Percentiles rank a stretch among this genome's conserved stretches.
Conservation (phyloP, 164 flowering plant genomes). For the Dillenia turbinata region DNA sequence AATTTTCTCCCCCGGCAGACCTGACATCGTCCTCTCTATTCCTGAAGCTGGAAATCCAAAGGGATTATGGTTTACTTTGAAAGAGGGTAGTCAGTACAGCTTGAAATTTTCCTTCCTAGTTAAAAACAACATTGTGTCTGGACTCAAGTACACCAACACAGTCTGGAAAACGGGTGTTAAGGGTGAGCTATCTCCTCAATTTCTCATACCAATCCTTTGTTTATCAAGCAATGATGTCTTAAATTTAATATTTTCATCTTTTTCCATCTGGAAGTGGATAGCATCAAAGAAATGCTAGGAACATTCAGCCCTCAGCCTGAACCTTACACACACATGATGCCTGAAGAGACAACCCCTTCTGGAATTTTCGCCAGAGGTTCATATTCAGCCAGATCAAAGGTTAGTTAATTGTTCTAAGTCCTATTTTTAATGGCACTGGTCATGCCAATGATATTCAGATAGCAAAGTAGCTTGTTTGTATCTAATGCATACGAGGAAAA, state of each 20-base stretch:
- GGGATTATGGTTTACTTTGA: constrained; percentile 10
- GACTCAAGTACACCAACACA: constrained; percentile 7
- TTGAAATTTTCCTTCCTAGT: constrained; percentile 8
- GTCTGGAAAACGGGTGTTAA: constrained; percentile 7
- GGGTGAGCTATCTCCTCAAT: background rate
- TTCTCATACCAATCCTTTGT: no score
- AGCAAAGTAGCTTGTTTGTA: no score
- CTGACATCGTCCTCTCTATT: constrained; percentile 4
- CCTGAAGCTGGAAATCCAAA: constrained; percentile 8
- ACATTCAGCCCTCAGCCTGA: constrained; percentile 27
- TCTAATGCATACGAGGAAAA: no score
- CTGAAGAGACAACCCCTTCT: constrained; percentile 23
- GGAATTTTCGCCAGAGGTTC: constrained; percentile 26
- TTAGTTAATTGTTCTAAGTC: background rate
- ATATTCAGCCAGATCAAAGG: constrained; percentile 25
- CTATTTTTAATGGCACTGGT: background rate
- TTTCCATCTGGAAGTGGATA: constrained; percentile 13
- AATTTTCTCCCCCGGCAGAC: constrained; percentile 6
- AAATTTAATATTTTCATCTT: no score
- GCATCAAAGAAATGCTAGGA: constrained; percentile 25
- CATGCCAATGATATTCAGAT: no score
- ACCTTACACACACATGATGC: constrained; percentile 22
- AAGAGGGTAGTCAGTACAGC: constrained; percentile 9
- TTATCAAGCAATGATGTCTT: no score
- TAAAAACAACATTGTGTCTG: constrained; percentile 13